Conservation (phyloP, 495 filamentous ascomycete genomes). For the Penicillium diatomitis region DNA sequence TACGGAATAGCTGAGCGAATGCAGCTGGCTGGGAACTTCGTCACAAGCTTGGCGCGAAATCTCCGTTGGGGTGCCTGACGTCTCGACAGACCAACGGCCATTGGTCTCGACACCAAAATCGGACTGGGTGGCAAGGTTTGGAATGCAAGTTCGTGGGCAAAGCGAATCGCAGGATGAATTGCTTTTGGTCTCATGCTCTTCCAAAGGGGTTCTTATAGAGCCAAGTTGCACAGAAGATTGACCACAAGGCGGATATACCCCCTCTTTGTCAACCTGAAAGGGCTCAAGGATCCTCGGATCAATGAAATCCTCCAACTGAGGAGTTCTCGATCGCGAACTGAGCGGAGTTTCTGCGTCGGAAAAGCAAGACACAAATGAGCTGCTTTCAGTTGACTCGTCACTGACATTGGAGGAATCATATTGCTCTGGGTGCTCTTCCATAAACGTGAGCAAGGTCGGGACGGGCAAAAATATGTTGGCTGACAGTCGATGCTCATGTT, state of each 20-base stretch:
- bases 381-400: constrained; percentile 3
- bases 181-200: constrained; percentile 1
- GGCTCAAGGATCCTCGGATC: constrained; percentile 8
- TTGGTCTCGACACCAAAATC: background rate
- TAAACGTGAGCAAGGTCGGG: constrained; percentile 1
- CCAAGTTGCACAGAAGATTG: background rate
- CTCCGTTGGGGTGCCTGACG: background rate
- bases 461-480: constrained; percentile 4
- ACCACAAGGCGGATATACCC: background rate
- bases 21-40: background rate
- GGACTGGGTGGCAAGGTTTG: background rate
- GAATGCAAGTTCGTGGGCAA: background rate
- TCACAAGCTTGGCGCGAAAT: background rate
- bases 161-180: background rate
- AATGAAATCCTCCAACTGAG: constrained; percentile 8
- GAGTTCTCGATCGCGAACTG: constrained; percentile 7
- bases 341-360: constrained; percentile 3
- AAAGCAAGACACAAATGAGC: constrained; percentile 6
- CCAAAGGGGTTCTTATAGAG: background rate
- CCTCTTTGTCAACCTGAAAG: background rate
- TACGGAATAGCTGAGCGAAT: background rate
- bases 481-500: constrained; percentile 2
- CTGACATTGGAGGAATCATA: background rate
- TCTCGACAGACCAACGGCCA: background rate
- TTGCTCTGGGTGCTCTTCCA: constrained; percentile 6